phyloP scores from a whole-genome alignment of 2,329 filamentous ascomycete species.

The Xylariomycetidae sp. region DNA sequence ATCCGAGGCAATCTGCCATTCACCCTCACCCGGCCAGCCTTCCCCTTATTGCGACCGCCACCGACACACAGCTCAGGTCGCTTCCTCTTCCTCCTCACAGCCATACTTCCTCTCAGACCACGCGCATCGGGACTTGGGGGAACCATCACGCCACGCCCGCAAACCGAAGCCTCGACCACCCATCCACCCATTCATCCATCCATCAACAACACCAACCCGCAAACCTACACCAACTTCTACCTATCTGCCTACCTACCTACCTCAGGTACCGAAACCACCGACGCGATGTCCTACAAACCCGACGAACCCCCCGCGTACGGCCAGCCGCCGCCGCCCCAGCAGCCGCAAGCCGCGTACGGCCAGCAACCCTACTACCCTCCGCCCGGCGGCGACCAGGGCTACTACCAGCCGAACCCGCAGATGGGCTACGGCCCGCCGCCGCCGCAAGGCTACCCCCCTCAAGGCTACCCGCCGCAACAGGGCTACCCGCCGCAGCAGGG shows the following conservation, averaged over 20 bases:
- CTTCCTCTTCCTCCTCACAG: no score
- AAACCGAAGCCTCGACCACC: no score
- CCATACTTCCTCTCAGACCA: no score
- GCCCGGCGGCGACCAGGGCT: conserved; percentile 36
- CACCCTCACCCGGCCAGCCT: no score
- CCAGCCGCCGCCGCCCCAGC: conserved; percentile 34
- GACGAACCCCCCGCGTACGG: conserved; percentile 46
- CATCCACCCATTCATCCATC: not conserved
- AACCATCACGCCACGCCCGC: no score
- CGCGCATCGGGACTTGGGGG: no score
- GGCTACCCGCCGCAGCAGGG: conserved; percentile 24
- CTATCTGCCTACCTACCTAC: not conserved
- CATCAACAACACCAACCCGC: no score
- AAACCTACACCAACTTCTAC: no score
- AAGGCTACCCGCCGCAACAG: conserved; percentile 11
- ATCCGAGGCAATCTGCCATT: no score
- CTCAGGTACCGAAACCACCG: not conserved
- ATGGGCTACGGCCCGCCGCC: conserved; percentile 27
- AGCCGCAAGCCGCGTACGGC: conserved; percentile 38
- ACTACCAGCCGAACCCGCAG: conserved; percentile 33
- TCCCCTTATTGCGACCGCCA: no score
- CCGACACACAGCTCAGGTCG: no score
- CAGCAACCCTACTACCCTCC: conserved; percentile 32
- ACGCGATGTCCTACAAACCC: conserved; percentile 38
- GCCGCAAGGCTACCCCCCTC: conserved; percentile 8